These are phyloP conservation scores for Datisca glomerata DNA, from an alignment of 306 rosid species.

Conservation along the genomic window DNA sequence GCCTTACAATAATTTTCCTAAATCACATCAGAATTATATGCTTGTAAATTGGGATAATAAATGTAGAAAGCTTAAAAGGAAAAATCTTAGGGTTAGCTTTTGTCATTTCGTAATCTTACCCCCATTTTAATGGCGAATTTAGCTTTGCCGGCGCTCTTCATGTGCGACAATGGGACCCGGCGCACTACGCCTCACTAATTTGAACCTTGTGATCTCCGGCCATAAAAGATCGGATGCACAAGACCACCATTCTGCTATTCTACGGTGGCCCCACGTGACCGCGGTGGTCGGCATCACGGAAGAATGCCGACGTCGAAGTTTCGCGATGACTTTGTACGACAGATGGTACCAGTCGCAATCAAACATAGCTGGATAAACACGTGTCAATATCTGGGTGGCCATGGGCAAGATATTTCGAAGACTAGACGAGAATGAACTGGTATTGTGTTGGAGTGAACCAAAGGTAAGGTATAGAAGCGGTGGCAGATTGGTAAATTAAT, in stretches of 20 bases:
- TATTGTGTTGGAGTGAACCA: background rate
- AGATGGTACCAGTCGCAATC: conserved; percentile 5
- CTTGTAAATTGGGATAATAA: too few relatives aligned
- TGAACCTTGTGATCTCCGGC: conserved; percentile 1
- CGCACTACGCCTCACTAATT: conserved; percentile 21
- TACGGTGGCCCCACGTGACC: conserved; percentile 11
- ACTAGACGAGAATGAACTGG: conserved; percentile 4
- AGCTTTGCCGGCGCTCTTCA: conserved; percentile 27
- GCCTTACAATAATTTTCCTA: too few relatives aligned
- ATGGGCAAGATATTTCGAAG: conserved; percentile 16
- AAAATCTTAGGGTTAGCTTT: too few relatives aligned
- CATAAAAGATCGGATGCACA: conserved; percentile 3
- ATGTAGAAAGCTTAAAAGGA: too few relatives aligned
- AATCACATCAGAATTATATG: too few relatives aligned
- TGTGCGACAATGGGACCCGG: conserved; percentile 25
- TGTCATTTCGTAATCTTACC: conserved; percentile 10
- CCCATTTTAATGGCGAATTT: conserved; percentile 23
- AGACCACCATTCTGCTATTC: conserved; percentile 2
- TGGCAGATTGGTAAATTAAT: too few relatives aligned
- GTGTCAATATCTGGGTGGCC: conserved; percentile 29
- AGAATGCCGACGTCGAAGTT: conserved; percentile 14
- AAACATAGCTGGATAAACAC: conserved; percentile 5
- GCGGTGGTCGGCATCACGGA: conserved; percentile 6
- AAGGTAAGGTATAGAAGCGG: too few relatives aligned
- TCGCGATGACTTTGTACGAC: conserved; percentile 4